Evolutionary conservation across 75 land plant genomes (phyloP), one percentile per base, ranked within the genome.

Genomic region (Azolla pinnata): DNA sequence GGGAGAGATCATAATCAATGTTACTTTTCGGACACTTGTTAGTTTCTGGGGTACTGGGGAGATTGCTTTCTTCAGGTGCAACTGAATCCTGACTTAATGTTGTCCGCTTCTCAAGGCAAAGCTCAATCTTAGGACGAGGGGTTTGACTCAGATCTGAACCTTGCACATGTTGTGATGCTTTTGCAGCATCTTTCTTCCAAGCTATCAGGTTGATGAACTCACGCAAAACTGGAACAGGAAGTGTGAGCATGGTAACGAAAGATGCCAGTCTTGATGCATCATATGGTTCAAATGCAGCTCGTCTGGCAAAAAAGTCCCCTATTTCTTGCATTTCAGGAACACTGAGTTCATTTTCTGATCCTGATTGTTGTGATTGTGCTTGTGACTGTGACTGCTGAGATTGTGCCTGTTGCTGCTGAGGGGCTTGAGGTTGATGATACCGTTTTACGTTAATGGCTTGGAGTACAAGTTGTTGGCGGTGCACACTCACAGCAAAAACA

Each of bases 191-290:
- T 56, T 84, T 89, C 63, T 90, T 86, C 99, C 99, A 95, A 33
- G 90, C 75, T 56, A 90, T 95, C 25, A 95, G 78, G 51, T 78
- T 80, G 33, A 95, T 68, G 59, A 95, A 95, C 67, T 95, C 99
- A 42, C 99, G 74, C 25, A 95, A 66, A 25, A 86, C 88, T 23
- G 87, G 78, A 26, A 89, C 79, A 0, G 99, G 99, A 24, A 95
- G 56, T 1, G 99, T 95, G 29, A 95, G 84, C 64, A 95, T 79
- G 7, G 99, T 95, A n/a, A 90, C 95, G 54, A 90, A 95, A 19
- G 99, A 95, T 57, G 99, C 99, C 47, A 95, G 82, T 31, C 99
- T 75, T 38, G 99, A 95, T 63, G 97, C 91, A 80, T 95, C 99
- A 71, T 95, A 95, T 2, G 99, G 99, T 66, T 95, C 99, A 9